Evolutionary conservation across 1,284 basidiomycete species (phyloP).

Genomic region (Marasmius fiardii): DNA sequence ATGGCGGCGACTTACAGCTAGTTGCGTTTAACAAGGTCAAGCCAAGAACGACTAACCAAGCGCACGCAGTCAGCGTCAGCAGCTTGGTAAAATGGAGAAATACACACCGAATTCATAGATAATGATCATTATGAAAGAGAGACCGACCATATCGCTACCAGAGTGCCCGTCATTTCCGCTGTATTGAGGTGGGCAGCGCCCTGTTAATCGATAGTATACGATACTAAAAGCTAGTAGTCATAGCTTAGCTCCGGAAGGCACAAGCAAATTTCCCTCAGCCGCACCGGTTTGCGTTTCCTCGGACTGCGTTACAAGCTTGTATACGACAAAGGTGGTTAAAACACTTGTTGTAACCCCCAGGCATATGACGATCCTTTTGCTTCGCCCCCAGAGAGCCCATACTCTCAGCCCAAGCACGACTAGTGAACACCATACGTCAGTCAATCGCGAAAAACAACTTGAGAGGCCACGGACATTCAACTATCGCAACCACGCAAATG

Average conservation of each 20-base stretch:
- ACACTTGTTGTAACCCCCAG: background rate
- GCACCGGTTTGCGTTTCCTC: background rate
- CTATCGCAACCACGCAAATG: background rate
- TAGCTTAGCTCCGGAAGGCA: no score
- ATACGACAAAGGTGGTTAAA: background rate
- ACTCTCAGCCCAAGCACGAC: background rate
- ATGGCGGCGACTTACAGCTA: no score
- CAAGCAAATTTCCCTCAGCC: background rate
- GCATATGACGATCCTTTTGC: background rate
- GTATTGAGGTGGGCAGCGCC: background rate
- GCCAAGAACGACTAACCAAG: background rate
- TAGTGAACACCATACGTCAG: background rate
- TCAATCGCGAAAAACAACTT: background rate
- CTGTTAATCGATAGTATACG: background rate
- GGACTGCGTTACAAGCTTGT: no score
- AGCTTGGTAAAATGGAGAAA: background rate
- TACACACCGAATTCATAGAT: background rate
- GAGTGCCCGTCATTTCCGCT: background rate
- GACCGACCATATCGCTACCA: background rate
- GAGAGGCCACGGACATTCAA: background rate
- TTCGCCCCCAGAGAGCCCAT: background rate
- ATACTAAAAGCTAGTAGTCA: background rate
- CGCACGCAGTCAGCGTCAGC: background rate
- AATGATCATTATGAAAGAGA: background rate
- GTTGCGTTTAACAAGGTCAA: background rate